Base-by-base conservation (phyloP, 1,284 basidiomycete species). In the Peniophora sp. region DNA sequence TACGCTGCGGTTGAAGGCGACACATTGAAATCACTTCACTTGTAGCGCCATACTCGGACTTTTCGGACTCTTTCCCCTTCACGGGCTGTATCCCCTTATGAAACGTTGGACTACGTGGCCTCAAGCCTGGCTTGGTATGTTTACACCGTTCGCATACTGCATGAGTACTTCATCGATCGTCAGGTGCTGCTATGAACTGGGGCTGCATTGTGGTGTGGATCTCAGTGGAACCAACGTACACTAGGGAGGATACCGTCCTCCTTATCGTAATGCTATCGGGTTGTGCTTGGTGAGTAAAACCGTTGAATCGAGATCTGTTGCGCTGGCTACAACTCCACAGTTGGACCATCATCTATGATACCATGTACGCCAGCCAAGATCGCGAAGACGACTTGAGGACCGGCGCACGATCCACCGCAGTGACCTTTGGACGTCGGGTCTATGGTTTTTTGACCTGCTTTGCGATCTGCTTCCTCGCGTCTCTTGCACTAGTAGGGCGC, bases 51-150 rank as follows among this genome's bases (percentile, higher is more conserved):
- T 23, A 14, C 9, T 72, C 2, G 75, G 74, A n/a, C 65, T 73
- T 22, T 59, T 70, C n/a, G 60, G 65, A 5, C 68, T 79, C 16
- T 67, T 81, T 22, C 44, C n/a, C n/a, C n/a, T 64, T 68, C 12
- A 59, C 78, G 17, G 71, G 75, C 36, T 77, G 3, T 84, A 84
- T 60, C 81, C 81, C 2, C 63, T 81, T 34, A 79, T 82, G 75
- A 84, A 84, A 65, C 69, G 81, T 0, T 69, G 67, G 51, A 74
- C 86, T 0, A 80, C 85, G 63, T 88, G 85, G 77, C 86, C 87
- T 11, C 86, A 89, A 61, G 69, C 79, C 20, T 77, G 79, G 50
- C 68, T 84, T 3, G 80, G 79, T 75, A 53, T 16, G 16, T 11
- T n/a, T n/a, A n/a, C n/a, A n/a, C n/a, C n/a, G n/a, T n/a, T n/a